These are phyloP conservation scores for Lepraria neglecta DNA, from an alignment of 495 filamentous ascomycete genomes.

Conservation along the genomic window DNA sequence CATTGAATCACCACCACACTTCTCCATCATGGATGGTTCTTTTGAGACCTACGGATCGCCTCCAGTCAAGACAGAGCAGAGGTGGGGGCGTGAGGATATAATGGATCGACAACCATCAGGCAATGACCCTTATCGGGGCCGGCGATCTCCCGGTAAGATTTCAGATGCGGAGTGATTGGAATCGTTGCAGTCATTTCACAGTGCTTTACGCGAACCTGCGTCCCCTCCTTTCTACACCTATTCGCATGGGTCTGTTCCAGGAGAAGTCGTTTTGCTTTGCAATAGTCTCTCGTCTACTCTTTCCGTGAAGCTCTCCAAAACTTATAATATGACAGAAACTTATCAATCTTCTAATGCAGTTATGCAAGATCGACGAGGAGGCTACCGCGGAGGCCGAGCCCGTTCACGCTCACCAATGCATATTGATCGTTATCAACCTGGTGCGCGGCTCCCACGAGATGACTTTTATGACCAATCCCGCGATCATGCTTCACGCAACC, in stretches of 20 bases:
- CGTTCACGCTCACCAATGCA: constrained; percentile 67
- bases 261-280: background rate
- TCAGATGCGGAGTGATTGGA: constrained; percentile 5
- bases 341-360: constrained; percentile 29
- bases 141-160: constrained; percentile 47
- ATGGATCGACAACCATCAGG: constrained; percentile 18
- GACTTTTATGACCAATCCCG: constrained; percentile 49
- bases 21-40: constrained; percentile 23
- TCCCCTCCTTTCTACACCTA: background rate
- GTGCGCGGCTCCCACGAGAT: constrained; percentile 46
- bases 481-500: constrained; percentile 63
- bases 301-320: background rate
- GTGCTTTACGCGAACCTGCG: background rate
- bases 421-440: constrained; percentile 68
- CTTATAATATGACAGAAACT: constrained; percentile 6
- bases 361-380: constrained; percentile 43
- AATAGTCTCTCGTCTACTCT: background rate
- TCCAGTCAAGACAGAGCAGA: constrained; percentile 23
- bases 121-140: constrained; percentile 41
- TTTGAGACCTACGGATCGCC: constrained; percentile 25
- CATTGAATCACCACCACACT: constrained; percentile 3
- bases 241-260: background rate
- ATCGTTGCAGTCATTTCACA: background rate
- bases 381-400: constrained; percentile 37
- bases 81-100: constrained; percentile 26